Evolutionary conservation across 768 basidiomycete species (phyloP).

Genomic region (Rhodotorula paludigena): DNA sequence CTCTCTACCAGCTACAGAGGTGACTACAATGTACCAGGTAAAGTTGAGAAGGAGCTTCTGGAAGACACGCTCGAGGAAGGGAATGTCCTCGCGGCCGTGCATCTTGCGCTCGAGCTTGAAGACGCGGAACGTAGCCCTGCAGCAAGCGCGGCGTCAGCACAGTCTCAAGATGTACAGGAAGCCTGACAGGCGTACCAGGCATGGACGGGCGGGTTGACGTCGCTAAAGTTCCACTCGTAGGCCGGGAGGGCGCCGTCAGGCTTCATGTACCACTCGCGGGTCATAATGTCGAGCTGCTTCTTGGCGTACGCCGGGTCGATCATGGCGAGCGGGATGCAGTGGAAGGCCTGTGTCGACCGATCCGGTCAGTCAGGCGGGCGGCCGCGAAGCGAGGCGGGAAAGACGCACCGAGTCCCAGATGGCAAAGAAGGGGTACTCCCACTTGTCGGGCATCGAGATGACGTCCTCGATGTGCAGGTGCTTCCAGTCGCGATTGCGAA

Average conservation of each 20-base stretch:
- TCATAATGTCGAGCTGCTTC: slow-evolving; percentile 91
- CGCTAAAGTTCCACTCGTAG: slow-evolving; percentile 92
- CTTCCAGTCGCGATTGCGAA: slow-evolving; percentile 92
- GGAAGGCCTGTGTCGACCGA: slow-evolving; percentile 69
- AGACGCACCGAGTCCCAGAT: slow-evolving; percentile 52
- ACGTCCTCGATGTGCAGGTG: slow-evolving; percentile 94
- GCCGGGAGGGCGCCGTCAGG: slow-evolving; percentile 98
- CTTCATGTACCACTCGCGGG: slow-evolving; percentile 96
- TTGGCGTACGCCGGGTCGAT: slow-evolving; percentile 94
- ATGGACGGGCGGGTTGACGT: slow-evolving; percentile 98
- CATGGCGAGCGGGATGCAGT: slow-evolving; percentile 93
- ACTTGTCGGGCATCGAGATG: slow-evolving; percentile 99
- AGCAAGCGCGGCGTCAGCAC: background rate
- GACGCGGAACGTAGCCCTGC: slow-evolving; percentile 82
- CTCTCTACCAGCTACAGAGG: background rate
- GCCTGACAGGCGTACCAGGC: slow-evolving; percentile 59
- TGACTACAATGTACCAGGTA: slow-evolving; percentile 64
- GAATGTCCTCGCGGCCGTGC: slow-evolving; percentile 78
- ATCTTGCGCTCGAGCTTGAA: slow-evolving; percentile 99
- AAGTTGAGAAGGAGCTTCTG: slow-evolving; percentile 95
- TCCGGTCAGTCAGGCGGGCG: background rate
- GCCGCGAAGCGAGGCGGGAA: too few species aligned
- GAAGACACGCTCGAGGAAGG: slow-evolving; percentile 95
- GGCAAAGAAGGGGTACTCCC: slow-evolving; percentile 99
- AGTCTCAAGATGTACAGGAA: background rate